Percentiles rank a stretch among this genome's conserved stretches.
These are phyloP conservation scores for Tetrastigma voinierianum DNA, from an alignment of 164 flowering plant genomes.

Conservation along the genomic window DNA sequence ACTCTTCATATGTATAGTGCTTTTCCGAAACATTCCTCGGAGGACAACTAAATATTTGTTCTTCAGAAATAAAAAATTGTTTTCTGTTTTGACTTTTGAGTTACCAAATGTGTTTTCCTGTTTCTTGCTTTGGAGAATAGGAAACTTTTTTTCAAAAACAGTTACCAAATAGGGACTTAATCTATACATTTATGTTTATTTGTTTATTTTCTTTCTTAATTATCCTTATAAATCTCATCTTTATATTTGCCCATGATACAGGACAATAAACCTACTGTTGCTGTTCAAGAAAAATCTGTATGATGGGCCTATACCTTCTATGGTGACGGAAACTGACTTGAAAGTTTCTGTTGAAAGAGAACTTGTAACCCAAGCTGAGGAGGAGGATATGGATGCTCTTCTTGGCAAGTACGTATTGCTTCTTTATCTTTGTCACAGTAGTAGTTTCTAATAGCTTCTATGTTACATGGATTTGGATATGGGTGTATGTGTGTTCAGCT, in stretches of 20 bases:
- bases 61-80: too few relatives aligned
- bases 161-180: too few relatives aligned
- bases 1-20: too few relatives aligned
- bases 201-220: not conserved
- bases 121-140: too few relatives aligned
- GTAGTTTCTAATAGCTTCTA: not conserved
- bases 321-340: conserved; percentile 62
- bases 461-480: not conserved
- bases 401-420: conserved; percentile 72
- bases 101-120: too few relatives aligned
- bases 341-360: conserved; percentile 88
- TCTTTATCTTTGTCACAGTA: not conserved
- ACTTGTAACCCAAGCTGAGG: conserved; percentile 90
- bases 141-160: too few relatives aligned
- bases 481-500: not conserved
- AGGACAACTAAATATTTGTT: too few relatives aligned
- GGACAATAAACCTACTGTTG: conserved; percentile 74
- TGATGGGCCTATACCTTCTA: conserved; percentile 58
- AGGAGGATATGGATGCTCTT: conserved; percentile 95
- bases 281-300: conserved; percentile 43
- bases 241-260: conserved; percentile 17
- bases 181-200: too few relatives aligned
- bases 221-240: too few relatives aligned
- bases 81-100: too few relatives aligned
- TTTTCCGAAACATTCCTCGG: too few relatives aligned